A percentile compares a stretch with the other conserved stretches of the same genome.
phyloP scores from a whole-genome alignment of 148 eudicot genomes.

The Arctostaphylos glauca region DNA sequence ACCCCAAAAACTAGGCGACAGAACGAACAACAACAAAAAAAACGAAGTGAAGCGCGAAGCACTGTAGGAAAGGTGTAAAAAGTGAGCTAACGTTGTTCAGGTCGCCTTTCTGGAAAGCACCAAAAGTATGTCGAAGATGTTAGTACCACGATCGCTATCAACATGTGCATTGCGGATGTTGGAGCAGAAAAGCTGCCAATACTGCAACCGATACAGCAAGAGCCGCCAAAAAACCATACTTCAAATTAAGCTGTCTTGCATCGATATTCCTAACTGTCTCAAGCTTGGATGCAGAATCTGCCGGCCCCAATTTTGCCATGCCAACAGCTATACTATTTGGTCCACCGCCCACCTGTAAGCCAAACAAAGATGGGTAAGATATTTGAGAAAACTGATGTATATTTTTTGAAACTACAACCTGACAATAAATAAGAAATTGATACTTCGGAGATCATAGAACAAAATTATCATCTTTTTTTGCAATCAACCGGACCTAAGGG shows the following conservation, averaged over 20 bases:
- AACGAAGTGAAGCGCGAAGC: background rate
- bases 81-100: background rate
- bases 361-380: background rate
- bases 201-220: slow-evolving; percentile 37
- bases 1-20: background rate
- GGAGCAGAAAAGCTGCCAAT: slow-evolving; percentile 35
- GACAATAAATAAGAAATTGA: too few species aligned
- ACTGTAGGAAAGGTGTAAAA: background rate
- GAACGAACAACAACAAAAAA: background rate
- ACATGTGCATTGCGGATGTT: slow-evolving; percentile 28
- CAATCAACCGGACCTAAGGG: too few species aligned
- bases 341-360: slow-evolving; percentile 33
- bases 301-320: slow-evolving; percentile 21
- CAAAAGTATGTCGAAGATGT: background rate
- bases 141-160: slow-evolving; percentile 12
- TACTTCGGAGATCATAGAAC: too few species aligned
- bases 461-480: too few species aligned
- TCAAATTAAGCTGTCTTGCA: slow-evolving; percentile 55
- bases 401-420: too few species aligned
- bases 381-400: background rate
- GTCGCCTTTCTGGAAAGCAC: background rate
- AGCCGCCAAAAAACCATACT: slow-evolving; percentile 35
- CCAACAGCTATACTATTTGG: slow-evolving; percentile 17
- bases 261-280: slow-evolving; percentile 61
- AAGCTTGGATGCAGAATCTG: slow-evolving; percentile 30